Base-by-base conservation (phyloP, 1,139 yeast species). In the Candida labiduridarum region DNA sequence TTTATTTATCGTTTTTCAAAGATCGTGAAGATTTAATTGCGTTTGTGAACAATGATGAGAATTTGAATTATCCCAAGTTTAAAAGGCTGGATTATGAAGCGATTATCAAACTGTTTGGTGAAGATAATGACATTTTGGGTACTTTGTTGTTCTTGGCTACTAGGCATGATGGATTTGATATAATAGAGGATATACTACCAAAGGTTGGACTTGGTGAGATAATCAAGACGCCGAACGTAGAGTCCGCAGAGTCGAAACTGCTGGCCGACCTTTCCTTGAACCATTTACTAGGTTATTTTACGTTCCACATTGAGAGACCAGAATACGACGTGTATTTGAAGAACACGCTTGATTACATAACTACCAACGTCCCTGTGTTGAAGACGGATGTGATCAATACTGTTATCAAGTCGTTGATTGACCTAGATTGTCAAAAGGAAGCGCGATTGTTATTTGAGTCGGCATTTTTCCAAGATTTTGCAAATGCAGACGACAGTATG, bases 231-330 rank as follows among this genome's bases (percentile, higher is more conserved):
- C 31, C 22, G 2, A 18, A 38, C 6, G 33, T 16, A 8, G 25
- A 39, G 7, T 7, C 18, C 11, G 4, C 15, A 35, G 19, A 6
- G 9, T 19, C 25, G 30, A 27, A 45, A n/a, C 44, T 38, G 29
- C 44, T 55, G 2, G 52, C 51, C 27, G 52, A 55, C 41, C 45
- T 52, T 31, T 56, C 63, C 6, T 44, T 59, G 10, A 50, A 45
- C 12, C 49, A 57, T 18, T 51, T 60, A n/a, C 31, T 59, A 15
- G 52, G 48, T 12, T 55, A 56, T 44, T 59, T 58, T 35, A 49
- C 55, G 4, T 46, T 45, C 34, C 38, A 51, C 43, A 47, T 52
- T 14, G 39, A 55, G n/a, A 45, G 52, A 27, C 48, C 47, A n/a
- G 38, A 35, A 7, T 43, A 50, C 40, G 34, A 22, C 1, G 12